Percentiles rank a stretch among this genome's conserved stretches.
Conservation (phyloP, 192 early-diverging fungal genomes). For the Paraglomus brasilianum region DNA sequence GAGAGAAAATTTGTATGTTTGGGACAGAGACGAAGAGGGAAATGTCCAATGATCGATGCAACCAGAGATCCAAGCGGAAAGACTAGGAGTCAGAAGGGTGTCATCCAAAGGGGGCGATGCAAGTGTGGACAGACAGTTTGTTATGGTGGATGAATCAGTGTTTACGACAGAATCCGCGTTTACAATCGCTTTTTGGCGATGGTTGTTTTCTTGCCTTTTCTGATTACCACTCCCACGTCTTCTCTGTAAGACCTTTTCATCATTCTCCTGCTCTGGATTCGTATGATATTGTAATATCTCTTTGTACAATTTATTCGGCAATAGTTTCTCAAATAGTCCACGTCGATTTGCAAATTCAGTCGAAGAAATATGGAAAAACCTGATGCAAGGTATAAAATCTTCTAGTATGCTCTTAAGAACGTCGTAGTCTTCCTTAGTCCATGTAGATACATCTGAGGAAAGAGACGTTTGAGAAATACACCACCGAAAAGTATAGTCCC, state of each 20-base stretch:
- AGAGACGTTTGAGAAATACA: no score
- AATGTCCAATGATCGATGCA: slow-evolving; percentile 20
- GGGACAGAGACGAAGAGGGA: neutral
- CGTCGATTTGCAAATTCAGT: slow-evolving; percentile 15
- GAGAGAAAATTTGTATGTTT: slow-evolving; percentile 15
- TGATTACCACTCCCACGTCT: no score
- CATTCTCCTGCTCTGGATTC: no score
- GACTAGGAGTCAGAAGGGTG: slow-evolving; percentile 1
- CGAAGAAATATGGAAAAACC: slow-evolving; percentile 22
- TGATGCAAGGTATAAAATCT: slow-evolving; percentile 24
- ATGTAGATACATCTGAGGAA: slow-evolving; percentile 1
- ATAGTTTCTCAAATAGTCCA: slow-evolving; percentile 7
- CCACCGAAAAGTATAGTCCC: no score
- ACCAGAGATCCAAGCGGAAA: neutral
- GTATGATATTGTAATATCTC: no score
- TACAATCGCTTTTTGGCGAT: no score
- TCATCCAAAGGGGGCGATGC: neutral
- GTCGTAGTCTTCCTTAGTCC: neutral
- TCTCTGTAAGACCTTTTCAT: no score
- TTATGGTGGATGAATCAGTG: no score
- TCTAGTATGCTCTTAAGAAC: neutral
- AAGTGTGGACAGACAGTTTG: no score
- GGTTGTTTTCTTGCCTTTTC: no score
- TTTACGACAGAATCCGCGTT: no score
- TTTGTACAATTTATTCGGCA: slow-evolving; percentile 13